phyloP scores from a whole-genome alignment of 202 grass and related monocot genomes.

The Elaeis oleifera region DNA sequence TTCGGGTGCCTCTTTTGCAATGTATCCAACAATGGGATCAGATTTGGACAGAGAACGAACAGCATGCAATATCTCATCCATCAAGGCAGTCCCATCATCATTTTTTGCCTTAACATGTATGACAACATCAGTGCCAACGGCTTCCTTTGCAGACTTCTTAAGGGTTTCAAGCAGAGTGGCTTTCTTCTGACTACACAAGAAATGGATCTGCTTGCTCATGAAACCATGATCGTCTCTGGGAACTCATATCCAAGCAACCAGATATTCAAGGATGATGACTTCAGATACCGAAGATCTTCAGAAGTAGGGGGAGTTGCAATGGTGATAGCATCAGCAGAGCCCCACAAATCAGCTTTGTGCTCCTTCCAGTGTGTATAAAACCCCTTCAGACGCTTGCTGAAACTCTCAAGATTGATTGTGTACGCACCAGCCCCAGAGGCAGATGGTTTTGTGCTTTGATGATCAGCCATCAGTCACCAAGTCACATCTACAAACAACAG shows the following conservation, averaged over 20 bases:
- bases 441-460: conserved; percentile 21
- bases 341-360: conserved; percentile 7
- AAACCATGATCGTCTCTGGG: background rate
- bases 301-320: conserved; percentile 1
- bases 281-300: background rate
- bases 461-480: conserved; percentile 26
- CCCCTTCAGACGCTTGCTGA: conserved; percentile 4
- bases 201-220: conserved; percentile 2
- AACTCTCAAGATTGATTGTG: conserved; percentile 7
- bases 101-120: background rate
- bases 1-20: background rate
- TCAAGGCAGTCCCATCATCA: background rate
- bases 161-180: background rate
- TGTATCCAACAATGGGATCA: background rate
- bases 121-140: conserved; percentile 2
- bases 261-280: background rate
- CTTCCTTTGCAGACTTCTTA: background rate
- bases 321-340: background rate
- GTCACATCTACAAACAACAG: too few species aligned
- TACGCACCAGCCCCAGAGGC: background rate
- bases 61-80: background rate
- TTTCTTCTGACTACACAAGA: conserved; percentile 2
- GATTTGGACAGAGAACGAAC: background rate
- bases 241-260: conserved; percentile 10
- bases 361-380: conserved; percentile 17